Percentiles rank a stretch among this genome's conserved stretches.
Evolutionary conservation across 495 filamentous ascomycete species (phyloP).

Genomic region (Chaetomium cochliodes): DNA sequence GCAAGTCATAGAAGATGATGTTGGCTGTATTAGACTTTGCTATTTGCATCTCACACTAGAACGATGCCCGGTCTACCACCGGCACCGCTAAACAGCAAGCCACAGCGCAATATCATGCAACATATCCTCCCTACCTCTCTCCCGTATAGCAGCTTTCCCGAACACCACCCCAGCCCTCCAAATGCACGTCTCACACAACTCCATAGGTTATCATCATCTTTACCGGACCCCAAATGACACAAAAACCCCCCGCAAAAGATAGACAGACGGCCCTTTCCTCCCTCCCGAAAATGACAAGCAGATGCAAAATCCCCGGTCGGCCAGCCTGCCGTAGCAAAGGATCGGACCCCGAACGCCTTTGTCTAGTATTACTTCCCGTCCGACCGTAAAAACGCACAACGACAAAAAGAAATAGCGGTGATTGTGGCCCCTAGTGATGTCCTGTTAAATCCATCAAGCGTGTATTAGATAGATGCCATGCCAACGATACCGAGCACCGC

Average conservation of each 20-base stretch:
- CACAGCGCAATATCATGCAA: conserved; percentile 3
- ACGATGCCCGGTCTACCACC: not conserved
- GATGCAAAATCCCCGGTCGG: not conserved
- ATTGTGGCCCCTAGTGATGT: conserved; percentile 9
- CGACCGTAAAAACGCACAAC: conserved; percentile 5
- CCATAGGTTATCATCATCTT: conserved; percentile 5
- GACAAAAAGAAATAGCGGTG: conserved; percentile 6
- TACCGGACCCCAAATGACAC: not conserved
- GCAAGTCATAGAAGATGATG: not conserved
- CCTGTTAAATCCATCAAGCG: not conserved
- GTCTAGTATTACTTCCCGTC: conserved; percentile 1
- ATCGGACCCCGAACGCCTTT: not conserved
- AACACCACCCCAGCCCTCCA: not conserved
- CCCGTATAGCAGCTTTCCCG: not conserved
- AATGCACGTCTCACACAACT: conserved; percentile 9
- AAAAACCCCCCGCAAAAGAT: not conserved
- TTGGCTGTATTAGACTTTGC: not conserved
- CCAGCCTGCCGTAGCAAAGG: not conserved
- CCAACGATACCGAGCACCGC: not conserved
- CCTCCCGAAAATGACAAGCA: conserved; percentile 4
- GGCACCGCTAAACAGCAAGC: not conserved
- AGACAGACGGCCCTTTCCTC: not conserved
- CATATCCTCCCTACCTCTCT: not conserved
- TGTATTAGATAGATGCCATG: not conserved
- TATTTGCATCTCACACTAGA: not conserved